Evolutionary conservation across 306 rosid species (phyloP).

Genomic region (Crataegus laevigata): DNA sequence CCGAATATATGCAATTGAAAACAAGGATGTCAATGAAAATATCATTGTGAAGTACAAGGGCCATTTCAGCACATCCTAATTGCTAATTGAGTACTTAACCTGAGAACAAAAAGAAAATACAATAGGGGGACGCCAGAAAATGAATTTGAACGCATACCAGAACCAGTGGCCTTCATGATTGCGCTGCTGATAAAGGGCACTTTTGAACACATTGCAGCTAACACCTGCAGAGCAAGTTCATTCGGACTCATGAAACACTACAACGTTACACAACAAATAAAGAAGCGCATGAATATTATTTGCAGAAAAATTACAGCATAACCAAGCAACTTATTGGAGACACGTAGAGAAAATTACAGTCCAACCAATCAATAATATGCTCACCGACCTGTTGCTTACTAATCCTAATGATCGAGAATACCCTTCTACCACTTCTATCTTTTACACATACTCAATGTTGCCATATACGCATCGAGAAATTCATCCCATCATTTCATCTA

Average conservation of each 20-base stretch:
- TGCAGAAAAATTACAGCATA: neutral
- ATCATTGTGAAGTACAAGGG: neutral
- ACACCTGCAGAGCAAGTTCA: conserved; percentile 50
- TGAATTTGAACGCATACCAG: conserved; percentile 43
- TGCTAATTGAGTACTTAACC: neutral
- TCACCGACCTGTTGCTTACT: neutral
- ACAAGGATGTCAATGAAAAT: neutral
- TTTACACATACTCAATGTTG: neutral
- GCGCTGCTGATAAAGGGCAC: conserved; percentile 88
- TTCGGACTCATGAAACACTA: conserved; percentile 3
- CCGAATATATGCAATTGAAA: neutral
- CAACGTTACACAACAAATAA: neutral
- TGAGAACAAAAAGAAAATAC: neutral
- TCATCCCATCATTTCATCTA: neutral
- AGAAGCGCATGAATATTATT: neutral
- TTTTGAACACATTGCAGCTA: conserved; percentile 97
- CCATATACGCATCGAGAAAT: neutral
- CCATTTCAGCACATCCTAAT: neutral
- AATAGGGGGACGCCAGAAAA: neutral
- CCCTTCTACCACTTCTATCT: neutral
- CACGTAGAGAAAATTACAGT: neutral
- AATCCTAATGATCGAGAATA: neutral
- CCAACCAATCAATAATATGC: neutral
- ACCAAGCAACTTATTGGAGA: neutral
- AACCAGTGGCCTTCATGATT: conserved; percentile 76